Percentiles rank a stretch among this genome's conserved stretches.
phyloP scores from a whole-genome alignment of 179 eudicot genomes.

The Spinacia oleracea region DNA sequence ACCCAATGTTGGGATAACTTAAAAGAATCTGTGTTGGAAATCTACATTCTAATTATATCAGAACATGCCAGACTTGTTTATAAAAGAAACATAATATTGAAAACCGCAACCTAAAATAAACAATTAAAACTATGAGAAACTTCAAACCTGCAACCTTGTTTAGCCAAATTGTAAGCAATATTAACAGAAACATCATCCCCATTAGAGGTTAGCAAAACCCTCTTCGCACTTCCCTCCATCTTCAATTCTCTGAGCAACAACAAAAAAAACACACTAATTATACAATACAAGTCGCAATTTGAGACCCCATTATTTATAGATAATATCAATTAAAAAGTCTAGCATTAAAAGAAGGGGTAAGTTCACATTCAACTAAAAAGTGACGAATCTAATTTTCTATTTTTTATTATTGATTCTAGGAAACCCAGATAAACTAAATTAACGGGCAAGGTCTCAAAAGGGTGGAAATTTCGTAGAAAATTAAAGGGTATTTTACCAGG shows the following conservation, averaged over 20 bases:
- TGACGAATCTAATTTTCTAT: not conserved
- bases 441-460: not conserved
- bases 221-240: constrained; percentile 55
- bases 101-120: not conserved
- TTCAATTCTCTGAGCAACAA: constrained; percentile 14
- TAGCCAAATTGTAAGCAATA: constrained; percentile 61
- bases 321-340: constrained; percentile 1
- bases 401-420: not conserved
- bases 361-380: constrained; percentile 12
- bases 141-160: constrained; percentile 78
- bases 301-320: constrained; percentile 15
- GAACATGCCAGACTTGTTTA: not conserved
- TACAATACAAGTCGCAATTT: not conserved
- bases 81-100: not conserved
- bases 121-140: not conserved
- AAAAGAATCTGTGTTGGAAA: not conserved
- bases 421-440: not conserved
- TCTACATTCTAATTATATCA: not conserved
- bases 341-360: not conserved
- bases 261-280: not conserved
- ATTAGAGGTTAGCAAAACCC: constrained; percentile 70
- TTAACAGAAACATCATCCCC: constrained; percentile 73
- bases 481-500: constrained; percentile 7
- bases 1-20: not conserved
- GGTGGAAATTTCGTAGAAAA: constrained; percentile 21